Conservation (phyloP, 441 rosid genomes). For the Hura crepitans region DNA sequence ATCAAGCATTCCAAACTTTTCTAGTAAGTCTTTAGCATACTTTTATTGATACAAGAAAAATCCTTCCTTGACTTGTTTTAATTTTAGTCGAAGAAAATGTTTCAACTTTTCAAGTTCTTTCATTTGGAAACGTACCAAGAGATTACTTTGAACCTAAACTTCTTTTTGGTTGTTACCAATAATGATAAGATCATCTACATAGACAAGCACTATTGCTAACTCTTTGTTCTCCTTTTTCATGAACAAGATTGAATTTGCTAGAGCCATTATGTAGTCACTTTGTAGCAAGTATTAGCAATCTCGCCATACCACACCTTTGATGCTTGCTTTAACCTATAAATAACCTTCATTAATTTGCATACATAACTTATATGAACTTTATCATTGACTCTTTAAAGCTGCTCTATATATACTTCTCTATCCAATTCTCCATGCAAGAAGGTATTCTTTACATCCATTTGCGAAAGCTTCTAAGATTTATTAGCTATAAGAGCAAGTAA, state of each 20-base stretch:
- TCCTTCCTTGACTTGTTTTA: neutral
- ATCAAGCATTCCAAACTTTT: neutral
- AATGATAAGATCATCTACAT: neutral
- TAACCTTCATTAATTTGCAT: neutral
- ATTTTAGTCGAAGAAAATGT: neutral
- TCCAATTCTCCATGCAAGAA: neutral
- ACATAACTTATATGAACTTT: neutral
- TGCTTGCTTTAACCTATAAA: neutral
- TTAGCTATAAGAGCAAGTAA: too few species aligned
- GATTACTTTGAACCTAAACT: neutral
- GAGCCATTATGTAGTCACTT: neutral
- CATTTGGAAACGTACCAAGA: neutral
- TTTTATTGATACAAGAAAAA: neutral
- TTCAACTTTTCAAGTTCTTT: neutral
- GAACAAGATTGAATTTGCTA: neutral
- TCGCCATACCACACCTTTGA: neutral
- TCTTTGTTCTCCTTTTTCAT: neutral
- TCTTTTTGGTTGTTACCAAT: neutral
- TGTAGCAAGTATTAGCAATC: too few species aligned
- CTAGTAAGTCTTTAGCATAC: neutral
- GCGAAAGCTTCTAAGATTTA: too few species aligned
- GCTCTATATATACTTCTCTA: neutral
- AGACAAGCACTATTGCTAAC: neutral
- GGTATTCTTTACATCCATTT: too few species aligned
- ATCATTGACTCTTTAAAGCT: too few species aligned